Evolutionary conservation across 75 land plant genomes (phyloP).

Genomic region (Adiantum capillusveneris): DNA sequence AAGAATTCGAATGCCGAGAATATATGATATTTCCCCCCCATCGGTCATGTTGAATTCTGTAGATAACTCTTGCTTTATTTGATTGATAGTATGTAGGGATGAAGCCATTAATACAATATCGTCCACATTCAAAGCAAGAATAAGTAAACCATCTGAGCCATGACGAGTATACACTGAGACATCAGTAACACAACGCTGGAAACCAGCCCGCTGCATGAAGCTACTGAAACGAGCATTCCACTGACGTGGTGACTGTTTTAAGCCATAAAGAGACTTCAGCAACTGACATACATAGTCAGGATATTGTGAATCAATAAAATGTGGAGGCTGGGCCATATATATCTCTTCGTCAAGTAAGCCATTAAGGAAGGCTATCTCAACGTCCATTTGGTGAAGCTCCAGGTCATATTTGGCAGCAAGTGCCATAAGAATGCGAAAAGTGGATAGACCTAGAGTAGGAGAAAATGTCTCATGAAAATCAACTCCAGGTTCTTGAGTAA

Average conservation of each 20-base stretch:
- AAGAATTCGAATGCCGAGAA: no score
- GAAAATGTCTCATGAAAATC: constrained; percentile 4
- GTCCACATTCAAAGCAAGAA: neutral
- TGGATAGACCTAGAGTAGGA: neutral
- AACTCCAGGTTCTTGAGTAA: neutral
- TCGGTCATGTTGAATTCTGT: no score
- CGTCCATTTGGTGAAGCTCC: neutral
- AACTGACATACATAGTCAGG: neutral
- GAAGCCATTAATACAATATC: neutral
- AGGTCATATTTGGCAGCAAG: neutral
- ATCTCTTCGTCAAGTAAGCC: neutral
- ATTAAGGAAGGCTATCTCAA: neutral
- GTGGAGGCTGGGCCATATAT: constrained; percentile 2
- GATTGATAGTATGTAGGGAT: neutral
- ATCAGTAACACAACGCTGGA: neutral
- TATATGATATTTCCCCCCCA: no score
- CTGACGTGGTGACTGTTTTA: constrained; percentile 11
- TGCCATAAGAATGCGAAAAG: neutral
- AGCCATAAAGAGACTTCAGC: constrained; percentile 2
- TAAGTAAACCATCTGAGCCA: neutral
- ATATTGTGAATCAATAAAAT: constrained; percentile 7
- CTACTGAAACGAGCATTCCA: constrained; percentile 3
- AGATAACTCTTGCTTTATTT: neutral
- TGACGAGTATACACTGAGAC: neutral
- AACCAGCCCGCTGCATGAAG: neutral